Percentiles rank a stretch among this genome's conserved stretches.
phyloP scores from a whole-genome alignment of 371 early-diverging fungal species.

The Mortierella sp. region DNA sequence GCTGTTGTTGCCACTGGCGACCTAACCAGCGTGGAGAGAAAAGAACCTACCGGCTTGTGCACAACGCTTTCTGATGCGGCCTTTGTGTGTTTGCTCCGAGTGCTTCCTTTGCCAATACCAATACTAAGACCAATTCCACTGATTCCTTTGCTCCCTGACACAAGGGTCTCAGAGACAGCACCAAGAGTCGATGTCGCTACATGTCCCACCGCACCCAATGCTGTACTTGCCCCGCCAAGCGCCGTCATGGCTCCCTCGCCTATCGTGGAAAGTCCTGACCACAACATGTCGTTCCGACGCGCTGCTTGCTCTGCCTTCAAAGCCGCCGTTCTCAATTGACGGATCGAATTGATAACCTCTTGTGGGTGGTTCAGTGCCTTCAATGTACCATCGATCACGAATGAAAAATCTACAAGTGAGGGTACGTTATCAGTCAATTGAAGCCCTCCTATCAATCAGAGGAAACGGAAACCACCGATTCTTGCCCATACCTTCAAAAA shows the following conservation, averaged over 20 bases:
- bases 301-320: constrained; percentile 29
- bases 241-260: constrained; percentile 43
- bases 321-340: constrained; percentile 18
- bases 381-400: constrained; percentile 52
- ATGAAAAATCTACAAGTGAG: constrained; percentile 43
- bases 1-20: too few relatives aligned
- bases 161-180: constrained; percentile 22
- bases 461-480: too few relatives aligned
- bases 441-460: neutral
- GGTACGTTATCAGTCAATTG: too few relatives aligned
- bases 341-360: constrained; percentile 34
- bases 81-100: constrained; percentile 9
- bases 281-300: constrained; percentile 34
- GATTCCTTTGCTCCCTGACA: neutral
- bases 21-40: too few relatives aligned
- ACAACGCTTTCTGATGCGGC: constrained; percentile 19
- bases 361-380: constrained; percentile 45
- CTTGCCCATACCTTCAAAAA: constrained; percentile 43
- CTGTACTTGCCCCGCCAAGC: constrained; percentile 38
- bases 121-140: too few relatives aligned
- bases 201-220: constrained; percentile 33
- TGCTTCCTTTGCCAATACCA: neutral
- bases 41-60: neutral
- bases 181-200: constrained; percentile 33
- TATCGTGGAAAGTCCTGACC: constrained; percentile 38